Evolutionary conservation across 2,329 filamentous ascomycete genomes (phyloP), one percentile per base, ranked within the genome.

Genomic region (Colletotrichum sansevieriae): DNA sequence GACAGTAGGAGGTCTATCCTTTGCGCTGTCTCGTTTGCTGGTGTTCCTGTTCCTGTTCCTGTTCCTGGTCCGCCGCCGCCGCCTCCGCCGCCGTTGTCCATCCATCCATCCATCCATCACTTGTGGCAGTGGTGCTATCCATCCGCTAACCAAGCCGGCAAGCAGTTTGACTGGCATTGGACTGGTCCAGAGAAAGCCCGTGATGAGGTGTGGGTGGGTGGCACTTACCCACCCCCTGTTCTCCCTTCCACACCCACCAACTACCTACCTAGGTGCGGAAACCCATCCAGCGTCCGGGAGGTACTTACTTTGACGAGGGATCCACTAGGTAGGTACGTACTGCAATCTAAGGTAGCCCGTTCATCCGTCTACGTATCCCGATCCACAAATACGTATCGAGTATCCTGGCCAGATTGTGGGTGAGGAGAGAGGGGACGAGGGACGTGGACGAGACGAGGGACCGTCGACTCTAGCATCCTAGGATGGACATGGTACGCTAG

Each of bases 361-460:
- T 15, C 20, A 15, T 12, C 4, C 18, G 25, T 55, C 20, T 68
- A 65, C 46, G 64, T 63, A 63, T 52, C 22, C 2, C 1, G 37
- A 57, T 44, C 63, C 66, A 65, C 49, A 69, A 37, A 33, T 65
- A 65, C 66, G 62, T 69, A 57, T 7, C 33, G 8, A 1, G 2
- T 4, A 29, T 41, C 15, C 73, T 70, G 73, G 83, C 82, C 82
- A 80, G 77, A 78, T 81, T 78, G 59, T 62, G 59, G 62, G 83
- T 85, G 83, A 87, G 76, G 41, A 60, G 65, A 60, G 63, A 39
- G 76, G 74, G 73, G 71, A 73, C 72, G 72, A 71, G 70, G 63
- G 59, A 61, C 56, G 62, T 65, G 72, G 67, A 71, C 62, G 62
- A 74, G 65, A 65, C 61, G 61, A 68, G 77, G 75, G 74, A 73